Evolutionary conservation across 108 stramenopile genomes (phyloP), one percentile per base, ranked within the genome.

Genomic region (Fragilariopsis cylindrus): DNA sequence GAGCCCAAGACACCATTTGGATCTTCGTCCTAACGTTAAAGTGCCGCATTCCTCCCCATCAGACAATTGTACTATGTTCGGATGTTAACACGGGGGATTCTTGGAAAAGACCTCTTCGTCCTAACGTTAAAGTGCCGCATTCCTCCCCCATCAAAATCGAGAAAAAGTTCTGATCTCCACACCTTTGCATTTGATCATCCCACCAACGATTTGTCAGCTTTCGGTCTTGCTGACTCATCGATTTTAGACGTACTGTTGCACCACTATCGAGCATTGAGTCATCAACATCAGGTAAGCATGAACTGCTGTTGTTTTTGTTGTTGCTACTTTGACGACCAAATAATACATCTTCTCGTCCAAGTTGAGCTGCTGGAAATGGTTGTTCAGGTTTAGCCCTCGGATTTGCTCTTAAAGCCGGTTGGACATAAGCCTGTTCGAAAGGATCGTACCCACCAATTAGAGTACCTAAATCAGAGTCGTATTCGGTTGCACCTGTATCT

Each of bases 291-390:
- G 69, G 50, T 19, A 52, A 44, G 4, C 48, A 39, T 18, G 49
- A 50, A 19, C 74, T 81, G 54, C 77, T 81, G 21, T 71, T 65
- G 48, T 60, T 57, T 1, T 60, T 49, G 6, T n/a, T 56, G 2
- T 42, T 48, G 21, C n/a, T 63, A 9, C 39, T 49, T 21, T 39
- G 63, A 19, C 64, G 60, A 13, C 82, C 84, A 48, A 86, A 77
- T 45, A 89, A 63, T 8, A 79, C 80, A 70, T 89, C 89, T 78
- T 92, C 87, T 41, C 85, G 69, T 58, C 93, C 93, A 40, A 94
- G 82, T 76, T 94, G 93, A 21, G 85, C 87, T 3, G 93, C 89
- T 41, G 93, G 91, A 69, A 93, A 96, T 5, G 95, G 95, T 72
- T 92, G 95, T 65, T 96, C 95, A 41, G 92, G 95, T 43, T 84